Evolutionary conservation across 163 green algal species (phyloP).

Genomic region (Smithsoniella earleae): DNA sequence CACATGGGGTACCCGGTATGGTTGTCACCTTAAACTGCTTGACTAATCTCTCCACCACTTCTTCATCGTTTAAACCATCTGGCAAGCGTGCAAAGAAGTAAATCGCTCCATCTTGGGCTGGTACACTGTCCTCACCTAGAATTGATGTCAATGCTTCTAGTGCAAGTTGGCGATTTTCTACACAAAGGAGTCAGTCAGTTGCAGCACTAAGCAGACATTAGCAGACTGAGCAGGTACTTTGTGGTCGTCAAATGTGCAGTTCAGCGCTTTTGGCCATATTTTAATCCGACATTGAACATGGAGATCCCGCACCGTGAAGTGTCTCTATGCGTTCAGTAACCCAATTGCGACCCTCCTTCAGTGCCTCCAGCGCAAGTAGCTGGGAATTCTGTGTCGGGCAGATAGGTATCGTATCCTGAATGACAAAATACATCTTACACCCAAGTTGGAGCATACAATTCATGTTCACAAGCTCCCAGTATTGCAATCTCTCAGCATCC

Average conservation of each 20-base stretch:
- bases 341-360: conserved; percentile 57
- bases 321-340: conserved; percentile 33
- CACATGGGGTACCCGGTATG: conserved; percentile 73
- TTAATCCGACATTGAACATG: too few relatives aligned
- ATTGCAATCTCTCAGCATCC: too few relatives aligned
- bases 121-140: background rate
- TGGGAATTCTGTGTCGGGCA: conserved; percentile 49
- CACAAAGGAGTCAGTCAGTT: background rate
- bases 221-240: too few relatives aligned
- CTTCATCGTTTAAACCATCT: conserved; percentile 52
- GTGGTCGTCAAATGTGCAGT: too few relatives aligned
- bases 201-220: background rate
- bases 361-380: conserved; percentile 51
- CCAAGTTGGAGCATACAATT: too few relatives aligned
- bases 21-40: conserved; percentile 65
- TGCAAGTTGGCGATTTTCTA: background rate
- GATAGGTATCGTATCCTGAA: conserved; percentile 55
- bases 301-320: conserved; percentile 33
- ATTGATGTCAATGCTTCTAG: background rate
- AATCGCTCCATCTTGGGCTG: conserved; percentile 45
- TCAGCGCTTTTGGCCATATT: too few relatives aligned
- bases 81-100: conserved; percentile 79
- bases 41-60: conserved; percentile 74
- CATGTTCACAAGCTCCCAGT: too few relatives aligned
- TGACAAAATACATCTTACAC: too few relatives aligned